Evolutionary conservation across 768 basidiomycete genomes (phyloP).

Genomic region (Leccinum imitatum): DNA sequence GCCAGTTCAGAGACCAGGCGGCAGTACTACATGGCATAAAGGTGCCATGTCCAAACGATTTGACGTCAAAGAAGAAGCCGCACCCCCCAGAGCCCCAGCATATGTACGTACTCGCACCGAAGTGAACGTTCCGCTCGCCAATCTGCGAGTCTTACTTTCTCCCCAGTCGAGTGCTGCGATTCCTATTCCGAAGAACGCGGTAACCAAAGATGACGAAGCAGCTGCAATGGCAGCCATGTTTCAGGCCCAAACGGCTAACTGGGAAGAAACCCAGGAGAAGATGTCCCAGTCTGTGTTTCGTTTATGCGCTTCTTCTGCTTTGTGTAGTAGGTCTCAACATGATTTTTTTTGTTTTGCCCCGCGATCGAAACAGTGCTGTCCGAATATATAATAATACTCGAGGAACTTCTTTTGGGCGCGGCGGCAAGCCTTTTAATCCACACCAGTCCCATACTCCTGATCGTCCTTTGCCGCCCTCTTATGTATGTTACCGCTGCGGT

Average conservation of each 20-base stretch:
- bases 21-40: conserved; percentile 56
- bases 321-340: conserved; percentile 78
- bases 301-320: conserved; percentile 51
- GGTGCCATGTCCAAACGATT: conserved; percentile 87
- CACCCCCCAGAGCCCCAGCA: conserved; percentile 25
- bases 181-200: conserved; percentile 39
- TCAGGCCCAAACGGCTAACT: conserved; percentile 88
- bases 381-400: conserved; percentile 66
- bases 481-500: conserved; percentile 98
- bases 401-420: conserved; percentile 60
- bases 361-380: conserved; percentile 52
- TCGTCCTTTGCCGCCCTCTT: conserved; percentile 86
- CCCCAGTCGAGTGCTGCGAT: conserved; percentile 37
- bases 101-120: conserved; percentile 36
- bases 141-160: conserved; percentile 27
- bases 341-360: conserved; percentile 39
- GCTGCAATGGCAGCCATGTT: conserved; percentile 99
- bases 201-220: conserved; percentile 76
- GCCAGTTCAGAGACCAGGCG: conserved; percentile 39
- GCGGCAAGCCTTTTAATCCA: conserved; percentile 50
- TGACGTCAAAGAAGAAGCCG: conserved; percentile 72
- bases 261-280: conserved; percentile 99
- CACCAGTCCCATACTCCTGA: conserved; percentile 59
- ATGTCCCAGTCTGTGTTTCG: conserved; percentile 96
- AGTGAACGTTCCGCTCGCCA: conserved; percentile 19